phyloP scores from a whole-genome alignment of 139 green algal genomes.

The Chlorella sp. region DNA sequence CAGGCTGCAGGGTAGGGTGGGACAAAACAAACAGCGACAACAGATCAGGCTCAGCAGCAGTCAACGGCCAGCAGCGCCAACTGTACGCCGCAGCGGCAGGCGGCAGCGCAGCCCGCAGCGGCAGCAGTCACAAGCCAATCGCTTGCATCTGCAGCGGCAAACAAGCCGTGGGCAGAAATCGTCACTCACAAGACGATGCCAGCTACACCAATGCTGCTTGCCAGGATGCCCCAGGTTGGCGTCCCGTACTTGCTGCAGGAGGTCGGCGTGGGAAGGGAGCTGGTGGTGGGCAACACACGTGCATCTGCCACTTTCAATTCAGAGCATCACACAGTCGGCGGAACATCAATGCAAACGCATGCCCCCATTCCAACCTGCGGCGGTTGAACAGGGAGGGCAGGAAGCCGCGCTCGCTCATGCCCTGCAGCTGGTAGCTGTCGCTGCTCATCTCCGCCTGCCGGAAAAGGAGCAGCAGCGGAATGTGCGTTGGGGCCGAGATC shows the following conservation, averaged over 20 bases:
- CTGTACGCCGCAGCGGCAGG: not conserved
- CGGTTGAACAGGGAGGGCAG: constrained; percentile 75
- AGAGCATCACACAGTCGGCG: too few relatives aligned
- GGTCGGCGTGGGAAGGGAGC: too few relatives aligned
- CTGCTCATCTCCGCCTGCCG: constrained; percentile 91
- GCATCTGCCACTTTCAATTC: too few relatives aligned
- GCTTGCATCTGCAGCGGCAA: too few relatives aligned
- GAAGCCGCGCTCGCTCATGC: constrained; percentile 97
- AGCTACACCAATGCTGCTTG: constrained; percentile 82
- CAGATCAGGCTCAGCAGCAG: too few relatives aligned
- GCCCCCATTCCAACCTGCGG: constrained; percentile 28
- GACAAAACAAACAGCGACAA: too few relatives aligned
- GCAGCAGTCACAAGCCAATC: not conserved
- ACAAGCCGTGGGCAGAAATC: too few relatives aligned
- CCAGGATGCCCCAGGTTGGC: constrained; percentile 87
- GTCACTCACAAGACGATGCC: constrained; percentile 57
- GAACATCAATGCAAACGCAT: not conserved
- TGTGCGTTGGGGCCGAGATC: too few relatives aligned
- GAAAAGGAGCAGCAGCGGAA: too few relatives aligned
- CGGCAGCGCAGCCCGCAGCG: not conserved
- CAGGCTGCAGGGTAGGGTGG: constrained; percentile 24
- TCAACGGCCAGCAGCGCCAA: not conserved
- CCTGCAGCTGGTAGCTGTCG: constrained; percentile 92
- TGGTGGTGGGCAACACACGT: too few relatives aligned
- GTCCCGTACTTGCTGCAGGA: constrained; percentile 85